Evolutionary conservation across 768 basidiomycete species (phyloP).

Genomic region (Boletus fagicola): DNA sequence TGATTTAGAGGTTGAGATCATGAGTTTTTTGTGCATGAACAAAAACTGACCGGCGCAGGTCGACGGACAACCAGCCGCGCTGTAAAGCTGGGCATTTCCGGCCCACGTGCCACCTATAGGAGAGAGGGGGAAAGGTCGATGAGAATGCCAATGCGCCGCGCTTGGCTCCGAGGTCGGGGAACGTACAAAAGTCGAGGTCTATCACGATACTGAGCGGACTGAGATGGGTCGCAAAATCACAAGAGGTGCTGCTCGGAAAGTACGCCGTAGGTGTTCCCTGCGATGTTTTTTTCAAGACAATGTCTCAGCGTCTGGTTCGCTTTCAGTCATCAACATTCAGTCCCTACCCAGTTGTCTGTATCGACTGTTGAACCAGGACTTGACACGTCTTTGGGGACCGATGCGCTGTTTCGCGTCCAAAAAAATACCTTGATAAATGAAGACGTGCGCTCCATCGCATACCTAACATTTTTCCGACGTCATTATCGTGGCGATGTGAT

Average conservation of each 20-base stretch:
- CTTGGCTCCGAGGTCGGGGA: not conserved
- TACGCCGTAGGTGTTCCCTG: constrained; percentile 59
- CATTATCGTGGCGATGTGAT: not conserved
- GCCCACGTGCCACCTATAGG: constrained; percentile 30
- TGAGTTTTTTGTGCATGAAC: not conserved
- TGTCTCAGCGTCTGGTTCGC: not conserved
- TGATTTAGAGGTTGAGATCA: not conserved
- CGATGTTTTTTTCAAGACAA: not conserved
- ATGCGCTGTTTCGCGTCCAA: constrained; percentile 33
- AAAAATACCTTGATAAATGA: constrained; percentile 40
- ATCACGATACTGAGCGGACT: constrained; percentile 62
- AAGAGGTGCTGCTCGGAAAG: constrained; percentile 55
- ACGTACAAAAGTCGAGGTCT: constrained; percentile 39
- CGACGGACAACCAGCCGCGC: constrained; percentile 24
- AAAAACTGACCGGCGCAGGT: constrained; percentile 27
- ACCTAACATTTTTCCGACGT: constrained; percentile 22
- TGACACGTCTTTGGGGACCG: constrained; percentile 35
- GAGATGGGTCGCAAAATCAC: constrained; percentile 56
- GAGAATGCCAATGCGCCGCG: not conserved
- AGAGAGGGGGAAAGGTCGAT: not conserved
- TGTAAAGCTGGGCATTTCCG: constrained; percentile 20
- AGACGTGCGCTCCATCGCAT: constrained; percentile 35
- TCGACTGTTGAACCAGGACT: constrained; percentile 17
- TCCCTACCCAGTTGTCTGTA: constrained; percentile 27
- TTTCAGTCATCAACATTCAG: not conserved